Base-by-base conservation (phyloP, 2,329 filamentous ascomycete species). In the Cladosporium sphaerospermum region DNA sequence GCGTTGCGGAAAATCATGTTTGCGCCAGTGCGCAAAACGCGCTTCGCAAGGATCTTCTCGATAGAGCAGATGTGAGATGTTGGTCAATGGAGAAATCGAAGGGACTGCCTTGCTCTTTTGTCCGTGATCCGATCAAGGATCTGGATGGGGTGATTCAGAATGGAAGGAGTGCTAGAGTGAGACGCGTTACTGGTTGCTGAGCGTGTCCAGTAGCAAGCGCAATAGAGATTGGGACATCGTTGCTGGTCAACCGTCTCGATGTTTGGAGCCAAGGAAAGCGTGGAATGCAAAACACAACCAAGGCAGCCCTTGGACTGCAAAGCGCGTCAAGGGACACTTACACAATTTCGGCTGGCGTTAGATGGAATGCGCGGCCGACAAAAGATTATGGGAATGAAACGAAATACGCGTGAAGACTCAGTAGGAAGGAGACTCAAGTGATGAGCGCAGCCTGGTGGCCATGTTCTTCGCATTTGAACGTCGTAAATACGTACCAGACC, bases 251-350 rank as follows among this genome's bases (percentile, higher is more conserved):
- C 48, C 23, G 39, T 36, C 14, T 50, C 28, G 39, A 37, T 40
- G 41, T 18, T 51, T 32, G 40, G 40, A 36, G 48, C 48, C 48
- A 51, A 51, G 48, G 36, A 4, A 32, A 18, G 31, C 28, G 16
- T 51, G 48, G 40, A 51, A 51, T 50, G 47, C 42, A 50, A 50
- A 50, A 42, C 39, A 50, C 16, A 42, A 50, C 47, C 42, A 49
- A 32, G 43, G 36, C 13, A 14, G 23, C 23, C 8, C 16, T 14
- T 39, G 36, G 9, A 39, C 16, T 14, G 36, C 16, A 16, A 14
- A 14, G 36, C 36, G 36, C 36, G 36, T 39, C 36, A 18, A 28
- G 23, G 23, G 23, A 7, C 23, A 28, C 23, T 28, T 28, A 28
- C 23, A 28, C 7, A 28, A 39, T 39, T 39, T 39, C 36, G 23